Conservation (phyloP, 768 basidiomycete genomes). For the Leccinum fibrillosum region DNA sequence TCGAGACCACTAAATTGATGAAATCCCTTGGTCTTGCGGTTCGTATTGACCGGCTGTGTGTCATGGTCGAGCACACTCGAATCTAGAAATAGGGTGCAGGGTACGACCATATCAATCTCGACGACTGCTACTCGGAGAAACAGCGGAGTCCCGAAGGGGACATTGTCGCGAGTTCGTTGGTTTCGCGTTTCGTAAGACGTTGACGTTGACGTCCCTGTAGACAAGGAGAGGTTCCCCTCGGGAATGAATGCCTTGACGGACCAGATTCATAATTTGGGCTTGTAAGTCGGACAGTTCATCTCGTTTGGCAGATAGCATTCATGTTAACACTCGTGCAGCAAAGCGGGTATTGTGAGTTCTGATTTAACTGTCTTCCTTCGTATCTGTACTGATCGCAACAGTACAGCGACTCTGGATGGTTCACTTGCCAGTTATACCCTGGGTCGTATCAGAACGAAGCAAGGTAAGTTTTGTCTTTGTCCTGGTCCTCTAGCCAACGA, state of each 20-base stretch:
- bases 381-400: constrained; percentile 16
- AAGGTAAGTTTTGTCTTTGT: constrained; percentile 32
- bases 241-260: constrained; percentile 59
- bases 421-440: constrained; percentile 61
- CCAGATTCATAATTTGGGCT: constrained; percentile 51
- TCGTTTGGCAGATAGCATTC: not conserved
- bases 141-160: constrained; percentile 47
- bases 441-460: constrained; percentile 64
- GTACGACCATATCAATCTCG: constrained; percentile 57
- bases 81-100: constrained; percentile 45
- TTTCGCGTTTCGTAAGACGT: not conserved
- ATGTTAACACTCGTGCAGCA: constrained; percentile 31
- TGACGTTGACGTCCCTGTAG: constrained; percentile 27
- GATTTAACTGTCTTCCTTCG: not conserved
- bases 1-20: constrained; percentile 48
- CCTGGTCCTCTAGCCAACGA: not conserved
- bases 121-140: constrained; percentile 66
- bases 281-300: constrained; percentile 38
- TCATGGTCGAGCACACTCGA: not conserved
- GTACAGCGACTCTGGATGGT: constrained; percentile 72
- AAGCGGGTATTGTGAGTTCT: constrained; percentile 56
- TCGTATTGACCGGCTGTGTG: constrained; percentile 6
- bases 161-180: constrained; percentile 49
- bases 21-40: constrained; percentile 51
- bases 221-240: constrained; percentile 48